Evolutionary conservation across 257 asterid genomes (phyloP), one percentile per base, ranked within the genome.

Genomic region (Solanum chmielewskii): DNA sequence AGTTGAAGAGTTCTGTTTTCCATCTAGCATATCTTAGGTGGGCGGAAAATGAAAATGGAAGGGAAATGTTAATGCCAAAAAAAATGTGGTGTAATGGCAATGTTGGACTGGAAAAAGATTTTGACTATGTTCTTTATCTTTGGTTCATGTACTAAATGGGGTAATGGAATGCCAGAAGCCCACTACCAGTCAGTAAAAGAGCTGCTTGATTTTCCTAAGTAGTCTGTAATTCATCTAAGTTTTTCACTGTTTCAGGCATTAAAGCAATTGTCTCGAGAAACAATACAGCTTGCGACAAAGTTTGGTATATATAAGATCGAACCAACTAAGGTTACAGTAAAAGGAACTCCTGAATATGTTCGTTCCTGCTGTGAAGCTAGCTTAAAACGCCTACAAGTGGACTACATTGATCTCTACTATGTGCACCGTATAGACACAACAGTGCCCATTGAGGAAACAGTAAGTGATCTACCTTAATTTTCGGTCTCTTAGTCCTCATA

Each of bases 401-500:
- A 94, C 45, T 93, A 89, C 89, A 93, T 94, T 27, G 97, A 94
- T 88, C 94, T 94, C 16, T 94, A 91, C 85, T 94, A 92, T 83
- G 62, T 92, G 37, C 95, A 91, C 90, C 90, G 95, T 16, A 87
- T 94, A 18, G 97, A 94, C 88, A 88, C 91, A 23, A 87, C 88
- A 13, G 93, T 93, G 11, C 94, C 95, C 15, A 94, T 94, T 90
- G 97, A 94, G 89, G 94, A 94, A 86, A 94, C 97, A 11, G 95
- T 91, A 83, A 85, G 94, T 85, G n/a, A 39, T 62, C 83, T 68
- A 15, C 70, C 37, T 49, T 27, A 27, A 27, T 27, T 27, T 27
- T 27, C 27, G 33, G 41, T 60, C 29, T 23, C 20, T 75, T 37
- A 41, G 70, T 6, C 33, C 73, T 16, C 35, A 20, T 66, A 25